phyloP scores from a whole-genome alignment of 2,329 filamentous ascomycete species.

The Tetracladium maxilliforme region DNA sequence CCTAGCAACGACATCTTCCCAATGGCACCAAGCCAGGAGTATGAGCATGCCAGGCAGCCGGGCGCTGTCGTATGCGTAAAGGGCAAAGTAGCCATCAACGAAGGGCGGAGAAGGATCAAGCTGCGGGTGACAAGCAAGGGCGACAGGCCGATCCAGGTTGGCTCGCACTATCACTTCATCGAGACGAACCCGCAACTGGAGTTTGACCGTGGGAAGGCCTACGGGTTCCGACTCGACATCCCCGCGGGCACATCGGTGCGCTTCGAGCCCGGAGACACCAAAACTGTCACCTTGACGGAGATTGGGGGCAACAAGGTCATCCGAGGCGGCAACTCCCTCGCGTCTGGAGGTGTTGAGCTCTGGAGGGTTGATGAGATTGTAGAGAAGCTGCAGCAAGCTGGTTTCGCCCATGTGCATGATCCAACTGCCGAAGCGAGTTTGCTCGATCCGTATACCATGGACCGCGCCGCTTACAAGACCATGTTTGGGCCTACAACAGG shows the following conservation, averaged over 20 bases:
- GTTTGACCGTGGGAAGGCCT: slow-evolving; percentile 72
- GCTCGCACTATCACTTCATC: slow-evolving; percentile 92
- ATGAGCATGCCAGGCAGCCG: slow-evolving; percentile 53
- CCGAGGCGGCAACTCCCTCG: slow-evolving; percentile 69
- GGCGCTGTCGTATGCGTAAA: slow-evolving; percentile 63
- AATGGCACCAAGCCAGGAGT: slow-evolving; percentile 46
- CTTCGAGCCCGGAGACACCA: slow-evolving; percentile 87
- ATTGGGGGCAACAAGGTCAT: slow-evolving; percentile 73
- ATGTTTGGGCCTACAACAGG: slow-evolving; percentile 94
- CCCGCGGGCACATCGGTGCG: slow-evolving; percentile 81
- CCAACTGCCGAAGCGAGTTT: slow-evolving; percentile 34
- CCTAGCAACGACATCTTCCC: slow-evolving; percentile 57
- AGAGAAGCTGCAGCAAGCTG: slow-evolving; percentile 48
- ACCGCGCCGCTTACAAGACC: slow-evolving; percentile 60
- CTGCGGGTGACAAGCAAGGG: slow-evolving; percentile 74
- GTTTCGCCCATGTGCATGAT: slow-evolving; percentile 65
- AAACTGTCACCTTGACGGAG: slow-evolving; percentile 79
- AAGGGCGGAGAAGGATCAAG: slow-evolving; percentile 56
- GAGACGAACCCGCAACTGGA: slow-evolving; percentile 84
- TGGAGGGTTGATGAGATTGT: slow-evolving; percentile 51
- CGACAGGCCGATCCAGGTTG: slow-evolving; percentile 79
- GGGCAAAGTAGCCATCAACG: slow-evolving; percentile 53
- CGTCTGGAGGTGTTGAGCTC: slow-evolving; percentile 55
- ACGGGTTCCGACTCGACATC: slow-evolving; percentile 80
- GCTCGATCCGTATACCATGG: slow-evolving; percentile 54